phyloP scores from a whole-genome alignment of 1,139 yeast genomes.

The Saccharomycopsis hybrid region DNA sequence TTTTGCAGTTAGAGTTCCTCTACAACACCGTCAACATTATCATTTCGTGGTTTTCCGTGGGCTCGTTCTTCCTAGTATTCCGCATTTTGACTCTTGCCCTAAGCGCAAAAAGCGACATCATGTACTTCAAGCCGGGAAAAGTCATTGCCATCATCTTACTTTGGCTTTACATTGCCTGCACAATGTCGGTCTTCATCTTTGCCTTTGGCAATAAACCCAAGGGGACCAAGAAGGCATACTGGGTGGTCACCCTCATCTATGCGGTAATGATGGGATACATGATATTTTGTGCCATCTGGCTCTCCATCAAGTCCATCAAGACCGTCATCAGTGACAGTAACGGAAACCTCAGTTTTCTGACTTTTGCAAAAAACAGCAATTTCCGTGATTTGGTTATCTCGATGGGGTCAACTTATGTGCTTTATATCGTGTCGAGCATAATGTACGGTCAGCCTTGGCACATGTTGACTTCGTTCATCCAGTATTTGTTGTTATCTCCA shows the following conservation, averaged over 20 bases:
- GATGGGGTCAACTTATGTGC: conserved; percentile 72
- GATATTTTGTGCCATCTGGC: conserved; percentile 83
- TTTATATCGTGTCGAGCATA: conserved; percentile 73
- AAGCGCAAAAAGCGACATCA: conserved; percentile 65
- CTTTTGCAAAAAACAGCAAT: conserved; percentile 16
- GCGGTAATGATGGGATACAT: conserved; percentile 90
- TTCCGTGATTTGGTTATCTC: conserved; percentile 88
- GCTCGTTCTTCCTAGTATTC: conserved; percentile 75
- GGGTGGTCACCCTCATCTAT: conserved; percentile 80
- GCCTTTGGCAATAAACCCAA: conserved; percentile 94
- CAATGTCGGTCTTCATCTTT: conserved; percentile 85
- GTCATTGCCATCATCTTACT: conserved; percentile 51
- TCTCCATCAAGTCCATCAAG: conserved; percentile 69
- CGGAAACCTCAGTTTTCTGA: not conserved
- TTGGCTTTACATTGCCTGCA: conserved; percentile 83
- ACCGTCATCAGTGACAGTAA: conserved; percentile 26
- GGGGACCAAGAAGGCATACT: conserved; percentile 79
- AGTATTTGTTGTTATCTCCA: conserved; percentile 81
- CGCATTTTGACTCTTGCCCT: conserved; percentile 69
- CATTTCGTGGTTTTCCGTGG: conserved; percentile 76
- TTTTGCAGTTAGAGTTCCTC: conserved; percentile 68
- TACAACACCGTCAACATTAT: conserved; percentile 67
- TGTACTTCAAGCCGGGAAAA: conserved; percentile 44
- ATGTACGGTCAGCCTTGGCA: conserved; percentile 95
- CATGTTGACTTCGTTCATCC: conserved; percentile 76